phyloP scores from a whole-genome alignment of 768 basidiomycete genomes.

The Cystobasidium ongulense region DNA sequence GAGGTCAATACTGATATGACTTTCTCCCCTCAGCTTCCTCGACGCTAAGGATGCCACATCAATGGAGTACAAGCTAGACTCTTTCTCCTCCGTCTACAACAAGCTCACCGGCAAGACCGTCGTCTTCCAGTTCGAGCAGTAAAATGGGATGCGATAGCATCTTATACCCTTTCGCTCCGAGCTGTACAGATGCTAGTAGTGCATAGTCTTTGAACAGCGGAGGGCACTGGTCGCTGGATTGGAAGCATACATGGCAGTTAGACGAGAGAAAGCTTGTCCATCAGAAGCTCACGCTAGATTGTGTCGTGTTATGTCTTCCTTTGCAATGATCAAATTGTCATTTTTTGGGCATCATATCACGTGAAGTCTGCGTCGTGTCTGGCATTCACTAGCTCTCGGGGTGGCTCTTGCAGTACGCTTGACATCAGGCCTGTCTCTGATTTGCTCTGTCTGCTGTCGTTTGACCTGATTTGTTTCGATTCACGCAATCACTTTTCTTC shows the following conservation, averaged over 20 bases:
- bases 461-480: not conserved
- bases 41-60: constrained; percentile 97
- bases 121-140: constrained; percentile 34
- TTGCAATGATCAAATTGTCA: not conserved
- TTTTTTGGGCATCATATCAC: not conserved
- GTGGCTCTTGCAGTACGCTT: no score
- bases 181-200: not conserved
- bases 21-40: constrained; percentile 60
- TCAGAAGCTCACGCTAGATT: not conserved
- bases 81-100: constrained; percentile 58
- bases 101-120: constrained; percentile 36
- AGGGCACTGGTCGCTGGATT: not conserved
- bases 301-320: not conserved
- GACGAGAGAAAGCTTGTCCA: not conserved
- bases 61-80: constrained; percentile 99
- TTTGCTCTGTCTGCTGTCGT: no score
- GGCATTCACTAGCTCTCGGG: no score
- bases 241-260: not conserved
- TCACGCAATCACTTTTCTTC: no score
- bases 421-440: no score
- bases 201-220: not conserved
- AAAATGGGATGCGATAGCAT: not conserved
- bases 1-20: not conserved
- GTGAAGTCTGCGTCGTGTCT: no score
- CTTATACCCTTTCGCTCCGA: not conserved